Evolutionary conservation across 2,329 filamentous ascomycete genomes (phyloP).

Genomic region (Conoideocrella luteorostrata): DNA sequence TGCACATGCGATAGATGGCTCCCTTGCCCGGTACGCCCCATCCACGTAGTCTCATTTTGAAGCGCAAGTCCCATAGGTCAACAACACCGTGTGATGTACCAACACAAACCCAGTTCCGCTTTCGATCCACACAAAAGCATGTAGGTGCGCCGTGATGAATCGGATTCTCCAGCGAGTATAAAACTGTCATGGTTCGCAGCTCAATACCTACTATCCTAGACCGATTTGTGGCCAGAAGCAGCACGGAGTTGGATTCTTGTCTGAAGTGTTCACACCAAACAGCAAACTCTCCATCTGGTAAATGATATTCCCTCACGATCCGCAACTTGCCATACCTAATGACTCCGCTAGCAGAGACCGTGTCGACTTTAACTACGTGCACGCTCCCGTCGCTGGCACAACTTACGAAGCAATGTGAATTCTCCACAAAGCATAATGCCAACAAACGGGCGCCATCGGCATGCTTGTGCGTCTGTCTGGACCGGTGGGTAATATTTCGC

Average conservation of each 20-base stretch:
- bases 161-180: constrained; percentile 79
- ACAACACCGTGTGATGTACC: constrained; percentile 91
- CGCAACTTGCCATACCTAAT: constrained; percentile 73
- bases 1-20: constrained; percentile 69
- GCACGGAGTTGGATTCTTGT: constrained; percentile 70
- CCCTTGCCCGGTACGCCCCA: constrained; percentile 82
- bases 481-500: constrained; percentile 81
- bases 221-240: constrained; percentile 79
- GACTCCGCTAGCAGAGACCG: constrained; percentile 37
- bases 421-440: constrained; percentile 83
- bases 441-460: constrained; percentile 65
- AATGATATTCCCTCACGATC: constrained; percentile 71
- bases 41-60: constrained; percentile 76
- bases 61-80: constrained; percentile 94
- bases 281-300: constrained; percentile 67
- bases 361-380: constrained; percentile 77
- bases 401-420: constrained; percentile 88
- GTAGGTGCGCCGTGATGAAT: constrained; percentile 88
- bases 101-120: constrained; percentile 82
- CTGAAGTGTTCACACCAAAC: constrained; percentile 93
- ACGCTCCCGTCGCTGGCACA: constrained; percentile 86
- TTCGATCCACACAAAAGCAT: constrained; percentile 81
- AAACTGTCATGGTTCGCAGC: constrained; percentile 73
- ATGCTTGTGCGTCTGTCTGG: constrained; percentile 79
- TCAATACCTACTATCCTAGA: constrained; percentile 81